Conservation (phyloP, 2,329 filamentous ascomycete genomes). For the Epichloe gansuensis region DNA sequence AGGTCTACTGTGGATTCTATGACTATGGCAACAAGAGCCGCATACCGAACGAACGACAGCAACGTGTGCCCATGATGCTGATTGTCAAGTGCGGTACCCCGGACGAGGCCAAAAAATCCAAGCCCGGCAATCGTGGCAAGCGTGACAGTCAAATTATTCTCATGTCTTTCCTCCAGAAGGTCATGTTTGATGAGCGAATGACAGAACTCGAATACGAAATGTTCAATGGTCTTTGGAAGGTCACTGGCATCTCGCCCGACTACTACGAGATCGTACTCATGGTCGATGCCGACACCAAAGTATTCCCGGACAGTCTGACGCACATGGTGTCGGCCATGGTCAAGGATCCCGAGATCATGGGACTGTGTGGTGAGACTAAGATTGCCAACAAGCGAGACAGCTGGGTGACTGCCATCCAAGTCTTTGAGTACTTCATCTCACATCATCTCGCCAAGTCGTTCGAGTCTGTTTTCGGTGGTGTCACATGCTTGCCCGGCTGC, state of each 20-base stretch:
- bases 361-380: slow-evolving; percentile 96
- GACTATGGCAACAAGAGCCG: slow-evolving; percentile 76
- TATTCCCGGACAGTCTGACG: slow-evolving; percentile 94
- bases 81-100: slow-evolving; percentile 93
- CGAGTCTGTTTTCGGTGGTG: slow-evolving; percentile 96
- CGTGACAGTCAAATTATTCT: slow-evolving; percentile 97
- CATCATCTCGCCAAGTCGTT: slow-evolving; percentile 96
- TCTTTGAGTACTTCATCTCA: slow-evolving; percentile 99
- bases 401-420: slow-evolving; percentile 97
- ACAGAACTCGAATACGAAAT: slow-evolving; percentile 98
- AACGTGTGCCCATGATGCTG: slow-evolving; percentile 94
- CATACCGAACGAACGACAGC: slow-evolving; percentile 76
- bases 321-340: slow-evolving; percentile 99
- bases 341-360: slow-evolving; percentile 98
- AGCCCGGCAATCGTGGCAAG: slow-evolving; percentile 95
- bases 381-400: slow-evolving; percentile 94
- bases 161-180: slow-evolving; percentile 98
- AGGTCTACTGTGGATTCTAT: slow-evolving; percentile 96
- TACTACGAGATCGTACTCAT: slow-evolving; percentile 97
- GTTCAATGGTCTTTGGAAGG: slow-evolving; percentile 98
- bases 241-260: slow-evolving; percentile 94
- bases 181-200: slow-evolving; percentile 99
- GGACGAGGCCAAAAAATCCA: slow-evolving; percentile 65
- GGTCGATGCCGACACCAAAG: slow-evolving; percentile 98
- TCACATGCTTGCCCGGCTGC: slow-evolving; percentile 94